Evolutionary conservation across 2,329 filamentous ascomycete species (phyloP).

Genomic region (Phoma herbarum): DNA sequence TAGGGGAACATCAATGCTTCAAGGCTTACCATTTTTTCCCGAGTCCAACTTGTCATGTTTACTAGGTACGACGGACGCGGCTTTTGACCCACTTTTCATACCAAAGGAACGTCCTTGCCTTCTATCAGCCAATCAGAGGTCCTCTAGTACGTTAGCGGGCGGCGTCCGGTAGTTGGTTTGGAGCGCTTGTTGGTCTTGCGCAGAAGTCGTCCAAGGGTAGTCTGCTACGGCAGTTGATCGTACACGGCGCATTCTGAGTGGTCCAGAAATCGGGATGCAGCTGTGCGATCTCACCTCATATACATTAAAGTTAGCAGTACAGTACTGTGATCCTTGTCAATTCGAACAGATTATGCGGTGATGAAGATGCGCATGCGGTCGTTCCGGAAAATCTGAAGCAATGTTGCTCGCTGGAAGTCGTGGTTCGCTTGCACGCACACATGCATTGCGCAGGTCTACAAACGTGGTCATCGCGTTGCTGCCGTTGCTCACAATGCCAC

Average conservation of each 20-base stretch:
- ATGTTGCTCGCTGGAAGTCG: background rate
- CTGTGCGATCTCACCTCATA: background rate
- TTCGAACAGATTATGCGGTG: background rate
- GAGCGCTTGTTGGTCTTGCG: background rate
- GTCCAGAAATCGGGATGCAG: background rate
- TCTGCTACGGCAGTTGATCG: background rate
- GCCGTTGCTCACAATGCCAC: conserved; percentile 25
- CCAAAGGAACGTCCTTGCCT: background rate
- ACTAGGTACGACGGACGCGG: background rate
- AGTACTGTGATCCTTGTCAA: background rate
- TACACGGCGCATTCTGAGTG: conserved; percentile 1
- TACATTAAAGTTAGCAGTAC: background rate
- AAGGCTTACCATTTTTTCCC: background rate
- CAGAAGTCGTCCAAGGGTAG: background rate
- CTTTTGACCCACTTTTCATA: conserved; percentile 14
- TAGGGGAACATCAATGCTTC: background rate
- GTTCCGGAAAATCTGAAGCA: background rate
- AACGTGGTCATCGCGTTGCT: background rate
- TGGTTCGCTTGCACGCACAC: background rate
- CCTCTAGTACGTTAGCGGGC: conserved; percentile 6
- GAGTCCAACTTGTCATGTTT: background rate
- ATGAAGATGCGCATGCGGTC: background rate
- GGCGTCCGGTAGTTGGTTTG: background rate
- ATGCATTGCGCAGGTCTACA: conserved; percentile 1
- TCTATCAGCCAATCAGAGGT: conserved; percentile 2